Percentiles rank a stretch among this genome's conserved stretches.
phyloP scores from a whole-genome alignment of 805 yeast species.

The Wickerhamiella sorbophila region DNA sequence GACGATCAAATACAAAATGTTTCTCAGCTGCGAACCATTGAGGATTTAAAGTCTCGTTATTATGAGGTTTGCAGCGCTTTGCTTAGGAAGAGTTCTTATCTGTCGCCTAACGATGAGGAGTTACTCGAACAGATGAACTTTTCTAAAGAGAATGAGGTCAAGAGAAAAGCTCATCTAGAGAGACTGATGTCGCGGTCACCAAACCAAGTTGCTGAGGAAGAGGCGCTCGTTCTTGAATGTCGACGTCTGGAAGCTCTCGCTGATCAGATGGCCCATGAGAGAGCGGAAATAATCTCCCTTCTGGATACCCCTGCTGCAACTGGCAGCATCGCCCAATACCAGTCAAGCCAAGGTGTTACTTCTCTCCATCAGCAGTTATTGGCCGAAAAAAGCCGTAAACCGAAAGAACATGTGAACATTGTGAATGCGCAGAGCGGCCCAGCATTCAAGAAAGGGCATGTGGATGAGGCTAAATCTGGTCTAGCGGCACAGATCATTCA shows the following conservation, averaged over 20 bases:
- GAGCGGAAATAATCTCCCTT: conserved; percentile 61
- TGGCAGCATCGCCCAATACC: conserved; percentile 58
- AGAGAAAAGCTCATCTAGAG: conserved; percentile 67
- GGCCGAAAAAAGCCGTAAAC: conserved; percentile 40
- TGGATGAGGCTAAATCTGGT: conserved; percentile 11
- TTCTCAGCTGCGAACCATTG: conserved; percentile 34
- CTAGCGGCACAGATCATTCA: conserved; percentile 17
- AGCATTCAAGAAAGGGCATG: conserved; percentile 9
- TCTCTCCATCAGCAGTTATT: conserved; percentile 71
- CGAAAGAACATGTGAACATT: conserved; percentile 6
- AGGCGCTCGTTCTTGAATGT: conserved; percentile 83
- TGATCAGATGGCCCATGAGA: conserved; percentile 69
- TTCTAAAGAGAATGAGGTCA: conserved; percentile 56
- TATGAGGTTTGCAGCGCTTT: conserved; percentile 52
- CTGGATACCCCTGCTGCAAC: conserved; percentile 71
- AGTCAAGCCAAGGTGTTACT: conserved; percentile 77
- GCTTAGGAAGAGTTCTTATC: conserved; percentile 31
- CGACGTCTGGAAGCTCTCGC: conserved; percentile 85
- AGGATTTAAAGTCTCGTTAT: conserved; percentile 73
- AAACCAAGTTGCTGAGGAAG: conserved; percentile 96
- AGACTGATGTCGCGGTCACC: conserved; percentile 72
- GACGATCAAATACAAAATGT: neutral
- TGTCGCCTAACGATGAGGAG: conserved; percentile 33
- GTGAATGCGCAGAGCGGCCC: conserved; percentile 4
- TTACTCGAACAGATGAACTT: conserved; percentile 53